Conservation (phyloP, 495 filamentous ascomycete species). For the Viridothelium virens region DNA sequence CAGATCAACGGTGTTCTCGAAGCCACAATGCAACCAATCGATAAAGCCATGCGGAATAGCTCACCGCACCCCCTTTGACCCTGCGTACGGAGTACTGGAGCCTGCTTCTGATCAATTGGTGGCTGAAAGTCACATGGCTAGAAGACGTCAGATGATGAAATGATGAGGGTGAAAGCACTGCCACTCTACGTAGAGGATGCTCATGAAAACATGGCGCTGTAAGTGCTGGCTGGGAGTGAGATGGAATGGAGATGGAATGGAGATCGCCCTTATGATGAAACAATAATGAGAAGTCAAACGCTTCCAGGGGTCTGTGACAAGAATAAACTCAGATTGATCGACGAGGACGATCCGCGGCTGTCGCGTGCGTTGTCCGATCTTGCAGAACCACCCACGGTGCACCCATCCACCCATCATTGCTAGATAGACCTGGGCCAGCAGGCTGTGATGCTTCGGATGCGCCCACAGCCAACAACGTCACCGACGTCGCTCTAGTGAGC, state of each 20-base stretch:
- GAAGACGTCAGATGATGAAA: neutral
- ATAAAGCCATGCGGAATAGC: neutral
- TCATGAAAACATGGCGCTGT: neutral
- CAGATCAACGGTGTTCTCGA: neutral
- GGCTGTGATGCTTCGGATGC: neutral
- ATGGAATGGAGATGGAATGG: neutral
- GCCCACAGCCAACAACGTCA: too few relatives aligned
- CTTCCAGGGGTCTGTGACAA: constrained; percentile 5
- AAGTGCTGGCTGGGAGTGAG: neutral
- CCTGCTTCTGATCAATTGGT: neutral
- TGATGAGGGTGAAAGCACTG: too few relatives aligned
- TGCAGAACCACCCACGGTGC: too few relatives aligned
- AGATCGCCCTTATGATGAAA: neutral
- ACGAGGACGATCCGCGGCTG: neutral
- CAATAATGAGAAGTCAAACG: neutral
- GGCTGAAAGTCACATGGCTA: neutral
- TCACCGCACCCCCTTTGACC: neutral
- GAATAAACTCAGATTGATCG: constrained; percentile 1
- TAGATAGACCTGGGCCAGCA: neutral
- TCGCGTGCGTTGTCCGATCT: neutral
- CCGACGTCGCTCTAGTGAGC: too few relatives aligned
- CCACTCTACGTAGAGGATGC: too few relatives aligned
- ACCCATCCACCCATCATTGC: too few relatives aligned
- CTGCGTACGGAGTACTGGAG: neutral
- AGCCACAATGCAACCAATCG: constrained; percentile 1